Percentiles rank a stretch among this genome's conserved stretches.
Evolutionary conservation across 1,284 basidiomycete genomes (phyloP).

Genomic region (Volvariella volvacea): DNA sequence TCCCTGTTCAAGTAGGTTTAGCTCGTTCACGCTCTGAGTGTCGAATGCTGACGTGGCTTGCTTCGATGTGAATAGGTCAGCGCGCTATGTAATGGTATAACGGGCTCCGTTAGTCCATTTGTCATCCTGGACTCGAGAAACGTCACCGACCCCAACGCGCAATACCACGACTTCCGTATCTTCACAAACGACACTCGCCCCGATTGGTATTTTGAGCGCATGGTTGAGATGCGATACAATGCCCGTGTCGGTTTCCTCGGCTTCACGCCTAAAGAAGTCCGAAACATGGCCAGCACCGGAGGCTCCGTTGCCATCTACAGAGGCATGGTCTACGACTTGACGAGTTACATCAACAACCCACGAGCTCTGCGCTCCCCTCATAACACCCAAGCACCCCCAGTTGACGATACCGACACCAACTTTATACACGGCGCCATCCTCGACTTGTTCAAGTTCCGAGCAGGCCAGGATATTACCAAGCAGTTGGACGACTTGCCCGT

Average conservation of each 20-base stretch:
- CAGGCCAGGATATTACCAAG: constrained; percentile 85
- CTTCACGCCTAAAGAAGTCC: constrained; percentile 76
- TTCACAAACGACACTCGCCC: constrained; percentile 85
- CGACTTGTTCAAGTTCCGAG: constrained; percentile 76
- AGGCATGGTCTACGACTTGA: constrained; percentile 84
- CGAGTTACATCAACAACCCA: constrained; percentile 66
- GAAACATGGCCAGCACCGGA: constrained; percentile 61
- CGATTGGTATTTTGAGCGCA: constrained; percentile 96
- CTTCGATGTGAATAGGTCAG: constrained; percentile 55
- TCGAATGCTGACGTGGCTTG: constrained; percentile 5
- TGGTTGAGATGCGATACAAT: constrained; percentile 86
- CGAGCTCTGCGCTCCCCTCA: constrained; percentile 53
- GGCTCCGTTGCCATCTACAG: constrained; percentile 78
- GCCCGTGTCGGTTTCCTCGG: constrained; percentile 88
- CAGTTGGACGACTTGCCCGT: constrained; percentile 65
- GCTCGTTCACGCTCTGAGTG: not conserved
- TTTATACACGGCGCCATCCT: constrained; percentile 80
- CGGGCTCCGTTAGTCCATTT: constrained; percentile 79
- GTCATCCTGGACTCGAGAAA: constrained; percentile 79
- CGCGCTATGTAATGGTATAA: constrained; percentile 87
- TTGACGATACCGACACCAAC: constrained; percentile 39
- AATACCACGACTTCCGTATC: constrained; percentile 94
- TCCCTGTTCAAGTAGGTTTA: constrained; percentile 82
- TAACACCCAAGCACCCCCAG: constrained; percentile 52
- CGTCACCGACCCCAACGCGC: constrained; percentile 71